Percentiles rank a stretch among this genome's conserved stretches.
These are phyloP conservation scores for Uncinocarpus reesii DNA, from an alignment of 2,329 filamentous ascomycete genomes.

Conservation along the genomic window DNA sequence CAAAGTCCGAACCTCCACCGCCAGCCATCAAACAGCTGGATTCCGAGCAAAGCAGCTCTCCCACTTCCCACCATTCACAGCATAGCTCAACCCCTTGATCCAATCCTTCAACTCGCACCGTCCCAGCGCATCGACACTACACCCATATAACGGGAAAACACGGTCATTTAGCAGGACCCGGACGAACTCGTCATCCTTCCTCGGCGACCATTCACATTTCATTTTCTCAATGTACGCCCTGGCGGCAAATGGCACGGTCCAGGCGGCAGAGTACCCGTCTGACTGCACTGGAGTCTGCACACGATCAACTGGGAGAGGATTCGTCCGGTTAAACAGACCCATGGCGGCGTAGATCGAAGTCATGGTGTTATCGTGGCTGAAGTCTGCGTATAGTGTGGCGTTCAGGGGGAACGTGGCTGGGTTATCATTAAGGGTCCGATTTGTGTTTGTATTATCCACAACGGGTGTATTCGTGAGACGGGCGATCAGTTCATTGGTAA, in stretches of 20 bases:
- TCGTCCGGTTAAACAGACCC: slow-evolving; percentile 62
- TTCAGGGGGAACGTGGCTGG: slow-evolving; percentile 63
- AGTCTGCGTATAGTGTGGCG: slow-evolving; percentile 67
- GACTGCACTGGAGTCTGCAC: slow-evolving; percentile 43
- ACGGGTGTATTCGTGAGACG: slow-evolving; percentile 62
- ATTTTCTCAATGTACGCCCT: slow-evolving; percentile 84
- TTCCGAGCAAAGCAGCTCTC: slow-evolving; percentile 43
- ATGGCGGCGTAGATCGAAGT: slow-evolving; percentile 63
- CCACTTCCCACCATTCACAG: slow-evolving; percentile 63
- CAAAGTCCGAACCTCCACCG: background rate
- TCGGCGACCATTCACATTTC: slow-evolving; percentile 44
- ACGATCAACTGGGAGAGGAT: slow-evolving; percentile 43
- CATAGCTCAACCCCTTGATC: slow-evolving; percentile 65
- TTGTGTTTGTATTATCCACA: slow-evolving; percentile 62
- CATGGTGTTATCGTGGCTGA: slow-evolving; percentile 87
- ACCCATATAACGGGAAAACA: slow-evolving; percentile 61
- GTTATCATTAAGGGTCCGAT: slow-evolving; percentile 62
- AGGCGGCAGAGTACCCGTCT: slow-evolving; percentile 62
- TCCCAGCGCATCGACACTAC: slow-evolving; percentile 58
- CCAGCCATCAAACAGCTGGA: background rate
- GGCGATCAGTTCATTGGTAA: slow-evolving; percentile 75
- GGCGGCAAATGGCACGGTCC: slow-evolving; percentile 71
- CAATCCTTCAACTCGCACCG: slow-evolving; percentile 61
- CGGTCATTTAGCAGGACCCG: slow-evolving; percentile 75
- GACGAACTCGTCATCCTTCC: slow-evolving; percentile 54